A percentile compares a stretch with the other conserved stretches of the same genome.
phyloP scores from a whole-genome alignment of 306 rosid species.

The Cyamopsis tetragonoloba region DNA sequence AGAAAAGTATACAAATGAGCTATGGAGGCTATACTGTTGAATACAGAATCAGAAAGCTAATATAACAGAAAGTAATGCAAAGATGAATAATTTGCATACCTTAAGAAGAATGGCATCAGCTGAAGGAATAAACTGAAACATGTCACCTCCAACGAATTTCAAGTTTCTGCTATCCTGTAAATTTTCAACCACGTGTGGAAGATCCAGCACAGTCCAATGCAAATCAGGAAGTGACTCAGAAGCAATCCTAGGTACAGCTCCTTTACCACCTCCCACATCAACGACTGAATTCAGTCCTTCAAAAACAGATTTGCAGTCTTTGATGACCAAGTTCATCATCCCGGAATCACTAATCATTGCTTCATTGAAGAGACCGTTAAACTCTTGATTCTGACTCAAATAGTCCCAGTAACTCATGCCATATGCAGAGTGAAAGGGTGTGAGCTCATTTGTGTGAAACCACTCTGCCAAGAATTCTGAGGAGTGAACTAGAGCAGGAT shows the following conservation, averaged over 20 bases:
- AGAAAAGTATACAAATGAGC: neutral
- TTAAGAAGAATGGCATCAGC: slow-evolving; percentile 37
- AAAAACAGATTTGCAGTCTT: slow-evolving; percentile 40
- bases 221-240: slow-evolving; percentile 24
- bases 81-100: slow-evolving; percentile 17
- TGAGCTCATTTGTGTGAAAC: slow-evolving; percentile 24
- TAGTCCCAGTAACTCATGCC: slow-evolving; percentile 35
- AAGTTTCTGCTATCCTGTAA: neutral
- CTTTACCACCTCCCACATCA: slow-evolving; percentile 42
- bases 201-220: slow-evolving; percentile 28
- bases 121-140: slow-evolving; percentile 36
- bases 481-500: slow-evolving; percentile 24
- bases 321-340: slow-evolving; percentile 43
- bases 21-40: neutral
- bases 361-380: slow-evolving; percentile 27
- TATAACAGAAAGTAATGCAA: neutral
- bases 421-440: slow-evolving; percentile 31
- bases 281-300: slow-evolving; percentile 40
- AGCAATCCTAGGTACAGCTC: slow-evolving; percentile 21
- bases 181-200: slow-evolving; percentile 31
- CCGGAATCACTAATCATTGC: slow-evolving; percentile 49
- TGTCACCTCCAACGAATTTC: slow-evolving; percentile 39
- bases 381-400: slow-evolving; percentile 23
- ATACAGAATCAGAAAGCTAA: neutral
- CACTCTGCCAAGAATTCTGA: slow-evolving; percentile 31